Evolutionary conservation across 2,329 filamentous ascomycete species (phyloP), one percentile per base, ranked within the genome.

Genomic region (Gaeumannomyces tritici): DNA sequence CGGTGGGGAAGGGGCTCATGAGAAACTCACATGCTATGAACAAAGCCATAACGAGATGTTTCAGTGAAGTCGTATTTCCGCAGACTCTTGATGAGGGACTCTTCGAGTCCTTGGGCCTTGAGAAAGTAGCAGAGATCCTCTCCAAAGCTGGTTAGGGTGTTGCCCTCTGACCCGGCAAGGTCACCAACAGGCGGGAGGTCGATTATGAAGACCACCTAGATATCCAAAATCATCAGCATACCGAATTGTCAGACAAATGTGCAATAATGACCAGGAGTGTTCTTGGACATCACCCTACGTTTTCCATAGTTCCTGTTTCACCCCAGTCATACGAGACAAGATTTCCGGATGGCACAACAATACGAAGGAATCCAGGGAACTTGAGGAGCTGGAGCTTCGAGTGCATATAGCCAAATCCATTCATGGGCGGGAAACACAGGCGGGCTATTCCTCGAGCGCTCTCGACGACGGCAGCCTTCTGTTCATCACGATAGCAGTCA

Each of bases 301-400:
- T 97, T 74, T 97, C 93, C 86, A 96, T 89, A 2, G 87, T 75
- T 8, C 90, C 90, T 2, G 80, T 82, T 72, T 96, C 91, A 12
- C 93, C 93, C 93, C 95, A 98, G 71, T 99, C 93, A 69, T 90
- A 91, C 9, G 85, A 80, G 15, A 89, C 87, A 59, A 97, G 77
- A 69, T 99, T 99, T 1, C 92, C 95, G 4, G 89, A 93, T 0
- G 95, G 92, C 2, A 98, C 79, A 1, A 89, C 93, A 57, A 99
- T 80, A 8, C 95, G 85, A 21, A 97, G 74, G 71, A 92, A 87
- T 1, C 76, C 76, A 0, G 83, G 76, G 68, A 91, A 90, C 68
- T 92, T 93, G n/a, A 98, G 80, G 1, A 98, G 75, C 82, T 96
- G 93, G 56, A 98, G 79, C 72, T 99, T 98, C 60, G 91, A 96